Base-by-base conservation (phyloP, 225 moss, liverwort and hornwort species). In the Climacium dendroides region DNA sequence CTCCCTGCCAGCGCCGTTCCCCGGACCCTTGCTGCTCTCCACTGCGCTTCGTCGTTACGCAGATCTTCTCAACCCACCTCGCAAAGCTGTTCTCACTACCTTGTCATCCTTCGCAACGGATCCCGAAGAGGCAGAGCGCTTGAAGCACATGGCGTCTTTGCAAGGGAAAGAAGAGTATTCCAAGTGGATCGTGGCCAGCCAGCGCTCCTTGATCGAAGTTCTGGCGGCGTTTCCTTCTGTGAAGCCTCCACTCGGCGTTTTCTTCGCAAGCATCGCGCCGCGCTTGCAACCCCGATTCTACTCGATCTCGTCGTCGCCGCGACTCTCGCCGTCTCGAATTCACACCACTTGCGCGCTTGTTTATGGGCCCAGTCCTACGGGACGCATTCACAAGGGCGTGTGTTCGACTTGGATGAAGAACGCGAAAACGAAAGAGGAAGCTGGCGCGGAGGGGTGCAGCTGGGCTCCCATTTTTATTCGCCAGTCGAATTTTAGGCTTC, bases 321-420 rank as follows among this genome's bases (percentile, higher is more conserved):
- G 81, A 73, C 48, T 92, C 87, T 85, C 89, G n/a, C 97, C 95
- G 13, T 87, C 88, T 19, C 91, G 96, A 77, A 96, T 99, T 73
- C 97, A 97, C 90, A 91, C 90, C 41, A 99, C 99, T 35, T 97
- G 99, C 79, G 96, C 97, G 17, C 88, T 99, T 18, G 99, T 99
- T 3, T 83, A 95, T 60, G 99, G 97, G 6, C 91, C 95, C n/a
- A 97, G 96, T 76, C 95, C 95, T 5, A 95, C 95, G 77, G 99
- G 99, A 29, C 95, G 95, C 66, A 87, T 96, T 11, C 97, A 97
- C 86, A 92, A 92, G 62, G 99, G 99, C 39, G 99, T 99, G 26
- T 95, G 95, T 85, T 99, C 99, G 14, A 99, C 96, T 9, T 99
- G 99, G 99, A 97, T 99, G 99, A 99, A 97, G 90, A 83, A 94